Base-by-base conservation (phyloP, 257 asterid genomes). In the Scutellaria baicalensis region DNA sequence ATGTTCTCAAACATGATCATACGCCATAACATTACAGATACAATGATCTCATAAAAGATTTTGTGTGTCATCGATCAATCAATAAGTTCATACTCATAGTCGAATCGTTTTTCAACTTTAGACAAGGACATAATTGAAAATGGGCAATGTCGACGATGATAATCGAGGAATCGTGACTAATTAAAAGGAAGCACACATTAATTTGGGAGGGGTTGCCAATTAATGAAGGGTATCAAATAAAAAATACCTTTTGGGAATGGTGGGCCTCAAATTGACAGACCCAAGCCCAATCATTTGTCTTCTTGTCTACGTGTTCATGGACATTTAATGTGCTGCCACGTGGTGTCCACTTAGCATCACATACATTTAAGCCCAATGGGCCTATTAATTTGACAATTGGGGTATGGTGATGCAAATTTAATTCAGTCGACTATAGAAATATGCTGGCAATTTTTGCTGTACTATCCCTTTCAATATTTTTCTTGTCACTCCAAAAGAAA, bases 241-340 rank as follows among this genome's bases (percentile, higher is more conserved):
- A 61, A 51, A 42, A 43, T 0, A 23, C 72, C 73, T 61, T 77
- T 76, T 69, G 0, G n/a, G 56, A 6, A 0, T 27, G 16, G 63
- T 69, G 50, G 82, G 85, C 68, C 78, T 59, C 10, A 13, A 38
- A 35, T 16, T 55, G 49, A 17, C 76, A 71, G 78, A 39, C 10
- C 50, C 4, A 5, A 66, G 79, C 77, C 82, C 79, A 80, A 76
- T 67, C 66, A 61, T 55, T 55, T 71, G 76, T 66, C 78, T 59
- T 61, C 66, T 66, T 70, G 77, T 66, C 78, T 45, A 75, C 75
- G 83, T 75, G 75, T 70, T 71, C 47, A 17, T 57, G 16, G 42
- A 68, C 79, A 75, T 68, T 75, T 56, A 75, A 44, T 80, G 71
- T 75, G 67, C 56, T 50, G 48, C 82, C 84, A 80, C 79, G 78